A percentile compares a stretch with the other conserved stretches of the same genome.
phyloP scores from a whole-genome alignment of 768 basidiomycete genomes.

The Hemileccinum rubropunctum region DNA sequence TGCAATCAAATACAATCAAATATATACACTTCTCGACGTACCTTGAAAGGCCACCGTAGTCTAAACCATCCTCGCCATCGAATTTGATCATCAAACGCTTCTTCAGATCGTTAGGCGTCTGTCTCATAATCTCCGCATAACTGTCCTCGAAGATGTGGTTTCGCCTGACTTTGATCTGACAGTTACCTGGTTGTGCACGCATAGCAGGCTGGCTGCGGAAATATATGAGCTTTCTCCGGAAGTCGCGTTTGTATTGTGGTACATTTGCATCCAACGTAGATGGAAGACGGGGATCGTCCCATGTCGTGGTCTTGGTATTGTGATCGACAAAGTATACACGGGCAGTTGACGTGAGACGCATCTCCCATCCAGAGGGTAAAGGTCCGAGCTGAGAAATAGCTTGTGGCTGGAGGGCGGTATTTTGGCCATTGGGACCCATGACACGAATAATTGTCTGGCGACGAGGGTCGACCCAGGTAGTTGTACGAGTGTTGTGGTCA shows the following conservation, averaged over 20 bases:
- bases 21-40: conserved; percentile 33
- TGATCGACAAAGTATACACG: conserved; percentile 99
- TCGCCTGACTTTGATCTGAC: conserved; percentile 96
- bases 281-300: conserved; percentile 97
- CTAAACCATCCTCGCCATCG: conserved; percentile 97
- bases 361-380: conserved; percentile 98
- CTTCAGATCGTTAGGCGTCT: conserved; percentile 97
- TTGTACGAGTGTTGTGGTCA: conserved; percentile 98
- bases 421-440: conserved; percentile 91
- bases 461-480: conserved; percentile 99
- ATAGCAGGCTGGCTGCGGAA: conserved; percentile 99
- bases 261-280: conserved; percentile 95
- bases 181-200: conserved; percentile 97
- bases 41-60: conserved; percentile 98
- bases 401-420: conserved; percentile 86
- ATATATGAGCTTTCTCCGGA: conserved; percentile 98
- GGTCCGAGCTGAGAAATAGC: conserved; percentile 97
- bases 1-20: neutral
- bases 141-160: conserved; percentile 99
- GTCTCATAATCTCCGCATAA: conserved; percentile 99
- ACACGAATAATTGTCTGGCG: conserved; percentile 96
- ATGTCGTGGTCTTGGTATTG: conserved; percentile 99
- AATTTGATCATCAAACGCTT: conserved; percentile 99
- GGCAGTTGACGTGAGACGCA: conserved; percentile 97
- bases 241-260: conserved; percentile 99